phyloP scores from a whole-genome alignment of 768 basidiomycete genomes.

The Pulveroboletus sp. region DNA sequence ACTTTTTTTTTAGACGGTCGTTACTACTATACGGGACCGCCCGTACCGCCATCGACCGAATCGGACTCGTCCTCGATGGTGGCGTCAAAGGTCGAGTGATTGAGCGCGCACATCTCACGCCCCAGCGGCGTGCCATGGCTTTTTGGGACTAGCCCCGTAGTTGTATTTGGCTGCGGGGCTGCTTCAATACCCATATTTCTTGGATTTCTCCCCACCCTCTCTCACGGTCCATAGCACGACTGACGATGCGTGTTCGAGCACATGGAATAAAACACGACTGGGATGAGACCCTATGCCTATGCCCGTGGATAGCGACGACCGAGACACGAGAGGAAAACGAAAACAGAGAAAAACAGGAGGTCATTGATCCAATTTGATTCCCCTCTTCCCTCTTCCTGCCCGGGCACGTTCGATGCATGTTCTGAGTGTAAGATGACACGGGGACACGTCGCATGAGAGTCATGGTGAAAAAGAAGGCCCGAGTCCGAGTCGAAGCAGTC shows the following conservation, averaged over 20 bases:
- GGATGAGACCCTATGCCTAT: too few relatives aligned
- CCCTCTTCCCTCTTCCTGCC: not conserved
- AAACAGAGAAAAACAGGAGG: not conserved
- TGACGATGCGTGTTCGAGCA: not conserved
- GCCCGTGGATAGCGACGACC: not conserved
- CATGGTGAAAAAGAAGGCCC: not conserved
- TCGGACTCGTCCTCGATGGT: not conserved
- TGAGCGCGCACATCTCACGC: not conserved
- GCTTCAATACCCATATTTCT: too few relatives aligned
- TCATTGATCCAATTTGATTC: not conserved
- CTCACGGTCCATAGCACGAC: not conserved
- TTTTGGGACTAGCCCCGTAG: too few relatives aligned
- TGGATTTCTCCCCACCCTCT: not conserved
- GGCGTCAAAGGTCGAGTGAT: constrained; percentile 10
- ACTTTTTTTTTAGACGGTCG: constrained; percentile 34
- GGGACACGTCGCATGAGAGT: too few relatives aligned
- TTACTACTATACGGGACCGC: constrained; percentile 41
- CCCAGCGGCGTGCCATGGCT: too few relatives aligned
- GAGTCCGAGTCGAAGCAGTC: not conserved
- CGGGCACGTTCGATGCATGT: too few relatives aligned
- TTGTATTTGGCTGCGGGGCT: too few relatives aligned
- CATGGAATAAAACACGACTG: too few relatives aligned
- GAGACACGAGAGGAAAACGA: too few relatives aligned
- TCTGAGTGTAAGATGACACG: constrained; percentile 3
- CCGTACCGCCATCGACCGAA: constrained; percentile 28